Conservation (phyloP, 257 asterid genomes). For the Plantago major region DNA sequence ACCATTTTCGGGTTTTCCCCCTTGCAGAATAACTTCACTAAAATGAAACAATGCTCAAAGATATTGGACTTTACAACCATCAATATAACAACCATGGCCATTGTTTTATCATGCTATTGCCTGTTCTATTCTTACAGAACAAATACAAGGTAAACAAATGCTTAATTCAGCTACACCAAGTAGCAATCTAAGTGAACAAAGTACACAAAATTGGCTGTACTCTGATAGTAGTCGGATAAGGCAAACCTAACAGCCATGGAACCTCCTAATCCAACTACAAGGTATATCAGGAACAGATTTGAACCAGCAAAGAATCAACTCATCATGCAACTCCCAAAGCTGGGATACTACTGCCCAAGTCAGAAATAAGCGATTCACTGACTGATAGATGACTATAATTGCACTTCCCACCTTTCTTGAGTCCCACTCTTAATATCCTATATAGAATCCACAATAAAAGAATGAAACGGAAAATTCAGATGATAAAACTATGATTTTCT, state of each 20-base stretch:
- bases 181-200: background rate
- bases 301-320: constrained; percentile 10
- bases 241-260: background rate
- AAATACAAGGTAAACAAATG: no score
- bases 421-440: constrained; percentile 13
- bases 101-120: no score
- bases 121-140: no score
- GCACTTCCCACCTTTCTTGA: background rate
- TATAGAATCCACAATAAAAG: background rate
- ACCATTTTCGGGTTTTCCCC: no score
- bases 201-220: background rate
- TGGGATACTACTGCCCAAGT: no score
- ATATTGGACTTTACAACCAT: no score
- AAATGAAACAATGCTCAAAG: no score
- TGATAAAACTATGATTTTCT: constrained; percentile 37
- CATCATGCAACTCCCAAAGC: constrained; percentile 2
- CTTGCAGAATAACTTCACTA: no score
- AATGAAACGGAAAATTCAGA: no score
- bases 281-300: constrained; percentile 1
- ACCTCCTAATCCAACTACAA: background rate
- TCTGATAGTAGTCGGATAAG: background rate
- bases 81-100: no score
- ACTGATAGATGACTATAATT: background rate
- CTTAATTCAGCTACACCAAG: no score
- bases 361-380: background rate